A percentile compares a stretch with the other conserved stretches of the same genome.
Evolutionary conservation across 2,329 filamentous ascomycete genomes (phyloP).

Genomic region (Shiraia sp.): DNA sequence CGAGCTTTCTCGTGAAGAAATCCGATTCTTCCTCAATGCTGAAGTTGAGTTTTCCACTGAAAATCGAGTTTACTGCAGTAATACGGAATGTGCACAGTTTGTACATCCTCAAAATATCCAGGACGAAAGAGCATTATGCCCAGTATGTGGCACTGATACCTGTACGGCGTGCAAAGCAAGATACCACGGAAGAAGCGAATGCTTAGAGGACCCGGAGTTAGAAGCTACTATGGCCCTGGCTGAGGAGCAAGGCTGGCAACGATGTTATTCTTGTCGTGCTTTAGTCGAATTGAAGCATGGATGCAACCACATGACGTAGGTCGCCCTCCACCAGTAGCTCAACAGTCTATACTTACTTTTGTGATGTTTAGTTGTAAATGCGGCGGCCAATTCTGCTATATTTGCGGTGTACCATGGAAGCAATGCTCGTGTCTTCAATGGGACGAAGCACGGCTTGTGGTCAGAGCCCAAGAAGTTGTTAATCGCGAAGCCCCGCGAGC

Average conservation of each 20-base stretch:
- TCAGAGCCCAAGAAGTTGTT: slow-evolving; percentile 20
- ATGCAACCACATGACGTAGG: slow-evolving; percentile 23
- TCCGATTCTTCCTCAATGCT: slow-evolving; percentile 18
- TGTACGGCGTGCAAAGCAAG: slow-evolving; percentile 17
- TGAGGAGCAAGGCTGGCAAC: slow-evolving; percentile 18
- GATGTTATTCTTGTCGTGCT: slow-evolving; percentile 19
- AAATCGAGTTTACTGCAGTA: slow-evolving; percentile 19
- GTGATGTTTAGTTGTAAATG: slow-evolving; percentile 13
- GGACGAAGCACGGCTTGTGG: slow-evolving; percentile 16
- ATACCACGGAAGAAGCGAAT: slow-evolving; percentile 3
- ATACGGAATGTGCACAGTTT: slow-evolving; percentile 15
- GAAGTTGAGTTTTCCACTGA: slow-evolving; percentile 20
- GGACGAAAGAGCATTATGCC: slow-evolving; percentile 10
- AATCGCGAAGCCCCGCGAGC: too few relatives aligned
- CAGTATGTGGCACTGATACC: slow-evolving; percentile 11
- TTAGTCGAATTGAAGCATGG: slow-evolving; percentile 18
- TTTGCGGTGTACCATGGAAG: slow-evolving; percentile 22
- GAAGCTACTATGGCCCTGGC: background rate
- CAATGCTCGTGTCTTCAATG: slow-evolving; percentile 9
- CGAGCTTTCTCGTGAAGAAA: slow-evolving; percentile 8
- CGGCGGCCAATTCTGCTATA: slow-evolving; percentile 21
- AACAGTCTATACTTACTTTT: background rate
- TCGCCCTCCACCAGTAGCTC: background rate
- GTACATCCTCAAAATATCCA: slow-evolving; percentile 11
- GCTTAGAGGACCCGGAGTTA: background rate